Base-by-base conservation (phyloP, 441 rosid genomes). In the Populus hybrid region DNA sequence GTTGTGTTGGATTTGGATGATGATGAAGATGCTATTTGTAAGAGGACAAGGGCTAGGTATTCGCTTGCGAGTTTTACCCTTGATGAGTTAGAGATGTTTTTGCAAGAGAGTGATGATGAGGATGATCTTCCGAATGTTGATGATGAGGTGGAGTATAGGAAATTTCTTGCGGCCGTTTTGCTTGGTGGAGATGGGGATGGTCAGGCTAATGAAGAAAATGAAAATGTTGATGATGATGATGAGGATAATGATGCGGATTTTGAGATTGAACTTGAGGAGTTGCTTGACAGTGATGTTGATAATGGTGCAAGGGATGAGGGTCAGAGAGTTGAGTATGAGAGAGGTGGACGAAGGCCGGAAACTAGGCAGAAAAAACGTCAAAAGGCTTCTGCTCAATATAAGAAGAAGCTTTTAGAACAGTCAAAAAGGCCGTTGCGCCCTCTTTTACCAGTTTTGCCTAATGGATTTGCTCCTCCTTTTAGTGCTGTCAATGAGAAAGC, bases 41-140 rank as follows among this genome's bases (percentile, higher is more conserved):
- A 84, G 89, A 91, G 95, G 59, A 97, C 99, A 4, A 88, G 99
- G 88, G 98, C 98, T 36, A 85, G 89, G 5, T 97, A 93, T 85
- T 97, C 98, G 3, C 97, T 94, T 65, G 90, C 86, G 59, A 86
- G 94, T 84, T 94, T 92, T 84, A 92, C 95, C 5, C 97, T 97
- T 24, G 98, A 97, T 85, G 98, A 97, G 78, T 97, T 94, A 12
- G 99, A 97, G 91, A 93, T 92, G 64, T 94, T 94, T 84, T 94
- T 97, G 77, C 97, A 97, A 80, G 98, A 94, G 88, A 92, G 98
- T 23, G 99, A 97, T 86, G 97, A 97, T 61, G 98, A 94, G 57
- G 97, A 93, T 65, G 97, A 92, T 73, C 85, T 92, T 82, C 97
- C 87, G 30, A 94, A 97, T 81, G 92, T 92, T 69, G 97, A 94